Evolutionary conservation across 192 early-diverging fungal species (phyloP), one percentile per base, ranked within the genome.

Genomic region (Diversispora epigaea): DNA sequence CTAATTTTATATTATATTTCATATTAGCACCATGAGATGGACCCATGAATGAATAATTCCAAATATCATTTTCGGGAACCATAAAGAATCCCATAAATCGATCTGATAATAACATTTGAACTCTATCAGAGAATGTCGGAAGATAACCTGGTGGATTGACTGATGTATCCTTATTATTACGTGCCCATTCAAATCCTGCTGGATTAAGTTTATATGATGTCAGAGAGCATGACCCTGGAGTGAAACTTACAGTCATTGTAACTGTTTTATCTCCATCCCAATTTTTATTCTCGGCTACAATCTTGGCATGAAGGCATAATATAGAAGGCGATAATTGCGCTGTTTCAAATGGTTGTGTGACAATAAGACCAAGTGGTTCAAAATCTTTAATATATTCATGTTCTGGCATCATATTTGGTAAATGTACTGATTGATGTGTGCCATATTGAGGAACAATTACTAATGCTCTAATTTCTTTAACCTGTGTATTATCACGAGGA

Each of bases 41-140:
- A 10, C 96, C 97, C 95, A 97, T 97, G 81, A 99, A 97, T 83
- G 95, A 95, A 83, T 97, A 98, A 83, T 99, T 99, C 97, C 97
- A 99, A 67, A 97, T 83, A 46, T 93, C 93, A 50, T 95, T 93
- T 50, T 91, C 91, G 0, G 97, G 97, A 3, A 98, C 96, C 95
- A 99, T 95, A 70, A 99, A 99, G 89, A 91, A 96, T 46, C 97
- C 97, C 72, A 97, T 91, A 90, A 96, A 98, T 43, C 94, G 86
- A 82, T 99, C 96, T 15, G 93, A 94, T 49, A 99, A 79, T 44
- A 98, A 82, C 89, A 99, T 97, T 84, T 99, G 97, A 56, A 98
- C 96, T 82, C 94, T 95, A 83, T 99, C 96, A 75, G 94, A 95
- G 81, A 93, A 92, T 4, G 89, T 88, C 11, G 94, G 91, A 45